Conservation (phyloP, 192 early-diverging fungal genomes). For the Pilobolus umbonatus region DNA sequence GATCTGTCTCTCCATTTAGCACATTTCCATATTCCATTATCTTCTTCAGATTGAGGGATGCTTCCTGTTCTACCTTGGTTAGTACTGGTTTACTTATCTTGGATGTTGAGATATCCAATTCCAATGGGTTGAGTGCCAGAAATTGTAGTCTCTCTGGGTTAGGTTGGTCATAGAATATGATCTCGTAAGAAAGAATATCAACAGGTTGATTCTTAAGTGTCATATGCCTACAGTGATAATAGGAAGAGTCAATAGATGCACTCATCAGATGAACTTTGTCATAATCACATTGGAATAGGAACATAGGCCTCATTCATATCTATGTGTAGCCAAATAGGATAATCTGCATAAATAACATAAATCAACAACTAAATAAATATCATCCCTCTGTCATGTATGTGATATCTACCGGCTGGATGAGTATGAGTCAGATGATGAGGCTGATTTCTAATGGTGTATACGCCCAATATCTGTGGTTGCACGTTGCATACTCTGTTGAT, state of each 20-base stretch:
- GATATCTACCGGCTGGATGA: no score
- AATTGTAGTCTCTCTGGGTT: constrained; percentile 59
- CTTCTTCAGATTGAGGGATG: constrained; percentile 27
- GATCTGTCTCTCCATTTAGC: not conserved
- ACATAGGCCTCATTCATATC: constrained; percentile 17
- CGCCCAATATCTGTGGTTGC: constrained; percentile 18
- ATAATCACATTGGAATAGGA: constrained; percentile 15
- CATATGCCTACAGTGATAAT: no score
- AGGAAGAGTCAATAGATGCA: not conserved
- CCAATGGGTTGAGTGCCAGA: constrained; percentile 59
- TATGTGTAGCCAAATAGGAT: constrained; percentile 16
- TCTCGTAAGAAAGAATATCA: constrained; percentile 27
- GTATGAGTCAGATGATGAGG: no score
- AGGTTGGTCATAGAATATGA: constrained; percentile 55
- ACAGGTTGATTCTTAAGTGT: not conserved
- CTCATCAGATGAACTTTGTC: not conserved
- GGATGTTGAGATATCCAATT: constrained; percentile 53
- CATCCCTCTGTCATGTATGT: not conserved
- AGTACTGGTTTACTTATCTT: not conserved
- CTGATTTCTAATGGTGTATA: no score
- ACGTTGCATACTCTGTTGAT: constrained; percentile 18
- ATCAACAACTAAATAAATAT: not conserved
- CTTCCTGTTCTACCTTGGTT: constrained; percentile 1
- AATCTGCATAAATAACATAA: not conserved
- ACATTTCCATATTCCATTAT: constrained; percentile 27